A percentile compares a stretch with the other conserved stretches of the same genome.
Evolutionary conservation across 768 basidiomycete genomes (phyloP).

Genomic region (Trametes maxima): DNA sequence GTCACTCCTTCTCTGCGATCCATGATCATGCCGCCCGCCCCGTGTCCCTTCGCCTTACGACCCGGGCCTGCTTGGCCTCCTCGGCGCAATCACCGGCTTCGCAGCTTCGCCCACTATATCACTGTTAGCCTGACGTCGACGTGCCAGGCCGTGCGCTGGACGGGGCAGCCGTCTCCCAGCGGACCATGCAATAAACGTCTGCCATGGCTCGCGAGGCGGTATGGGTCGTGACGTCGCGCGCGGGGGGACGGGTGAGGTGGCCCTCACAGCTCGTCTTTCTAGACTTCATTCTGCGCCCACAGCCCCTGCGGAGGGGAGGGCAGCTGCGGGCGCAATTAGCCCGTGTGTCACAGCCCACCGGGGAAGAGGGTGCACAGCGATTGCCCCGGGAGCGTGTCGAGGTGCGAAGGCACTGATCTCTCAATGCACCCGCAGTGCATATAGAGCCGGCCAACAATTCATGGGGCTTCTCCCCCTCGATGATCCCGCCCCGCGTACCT

Average conservation of each 20-base stretch:
- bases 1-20: constrained; percentile 7
- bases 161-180: not conserved
- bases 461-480: not conserved
- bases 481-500: constrained; percentile 1
- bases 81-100: not conserved
- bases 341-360: constrained; percentile 12
- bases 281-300: constrained; percentile 2
- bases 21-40: not conserved
- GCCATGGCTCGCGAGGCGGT: constrained; percentile 1
- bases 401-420: constrained; percentile 12
- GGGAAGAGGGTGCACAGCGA: not conserved
- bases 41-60: not conserved
- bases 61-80: not conserved
- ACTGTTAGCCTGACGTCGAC: constrained; percentile 1
- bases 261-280: not conserved
- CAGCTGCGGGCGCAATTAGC: not conserved
- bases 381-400: not conserved
- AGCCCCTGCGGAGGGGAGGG: not conserved
- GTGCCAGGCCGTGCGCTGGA: constrained; percentile 2
- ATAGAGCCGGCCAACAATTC: not conserved
- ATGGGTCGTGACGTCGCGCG: constrained; percentile 4
- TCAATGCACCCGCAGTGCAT: not conserved
- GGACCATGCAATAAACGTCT: constrained; percentile 16
- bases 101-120: constrained; percentile 16
- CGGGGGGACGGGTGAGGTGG: not conserved